Conservation (phyloP, 208 protist genomes). For the Crithidia thermophila region DNA sequence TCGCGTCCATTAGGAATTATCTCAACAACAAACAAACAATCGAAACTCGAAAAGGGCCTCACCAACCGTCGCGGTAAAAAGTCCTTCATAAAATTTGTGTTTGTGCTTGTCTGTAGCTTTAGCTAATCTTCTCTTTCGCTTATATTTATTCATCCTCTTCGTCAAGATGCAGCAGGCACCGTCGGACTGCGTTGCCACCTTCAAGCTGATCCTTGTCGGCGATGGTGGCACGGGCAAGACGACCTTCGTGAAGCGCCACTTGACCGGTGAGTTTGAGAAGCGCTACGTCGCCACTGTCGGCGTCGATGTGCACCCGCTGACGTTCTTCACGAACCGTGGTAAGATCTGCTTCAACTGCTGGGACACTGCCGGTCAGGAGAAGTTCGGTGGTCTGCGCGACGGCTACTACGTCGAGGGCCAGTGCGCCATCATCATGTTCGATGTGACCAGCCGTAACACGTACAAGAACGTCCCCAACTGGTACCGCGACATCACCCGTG, state of each 20-base stretch:
- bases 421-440: slow-evolving; percentile 99
- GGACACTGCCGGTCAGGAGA: slow-evolving; percentile 99
- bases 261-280: slow-evolving; percentile 99
- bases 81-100: too few relatives aligned
- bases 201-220: slow-evolving; percentile 99
- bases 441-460: slow-evolving; percentile 99
- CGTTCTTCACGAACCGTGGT: slow-evolving; percentile 99
- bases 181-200: slow-evolving; percentile 83
- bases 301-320: slow-evolving; percentile 98
- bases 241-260: slow-evolving; percentile 99
- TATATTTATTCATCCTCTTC: neutral
- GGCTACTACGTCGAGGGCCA: slow-evolving; percentile 99
- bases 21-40: too few relatives aligned
- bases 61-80: too few relatives aligned
- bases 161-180: slow-evolving; percentile 40
- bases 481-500: slow-evolving; percentile 99
- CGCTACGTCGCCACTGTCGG: slow-evolving; percentile 97
- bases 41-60: too few relatives aligned
- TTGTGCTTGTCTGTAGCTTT: too few relatives aligned
- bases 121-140: too few relatives aligned
- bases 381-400: slow-evolving; percentile 99
- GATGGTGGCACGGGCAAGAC: slow-evolving; percentile 99
- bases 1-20: too few relatives aligned
- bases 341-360: slow-evolving; percentile 99
- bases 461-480: slow-evolving; percentile 99